A percentile compares a stretch with the other conserved stretches of the same genome.
Evolutionary conservation across 371 early-diverging fungal species (phyloP).

Genomic region (Parasitella parasitica): DNA sequence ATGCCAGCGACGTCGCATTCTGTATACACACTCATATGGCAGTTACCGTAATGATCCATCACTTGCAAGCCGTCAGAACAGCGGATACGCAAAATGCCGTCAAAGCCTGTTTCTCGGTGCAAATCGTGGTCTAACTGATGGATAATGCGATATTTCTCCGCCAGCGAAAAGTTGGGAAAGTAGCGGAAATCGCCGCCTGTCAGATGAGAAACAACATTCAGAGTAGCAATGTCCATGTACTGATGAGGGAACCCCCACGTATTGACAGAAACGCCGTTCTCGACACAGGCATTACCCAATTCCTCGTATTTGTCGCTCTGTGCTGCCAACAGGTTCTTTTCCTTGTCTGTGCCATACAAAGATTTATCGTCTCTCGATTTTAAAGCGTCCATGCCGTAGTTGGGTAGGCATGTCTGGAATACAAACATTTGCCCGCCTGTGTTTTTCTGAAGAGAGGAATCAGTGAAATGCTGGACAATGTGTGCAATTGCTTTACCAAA

Average conservation of each 20-base stretch:
- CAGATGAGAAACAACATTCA: conserved; percentile 70
- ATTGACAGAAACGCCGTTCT: conserved; percentile 84
- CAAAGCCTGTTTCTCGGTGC: conserved; percentile 81
- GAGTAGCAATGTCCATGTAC: conserved; percentile 87
- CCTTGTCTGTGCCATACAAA: conserved; percentile 90
- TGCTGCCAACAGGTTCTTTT: conserved; percentile 78
- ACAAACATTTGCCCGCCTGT: conserved; percentile 86
- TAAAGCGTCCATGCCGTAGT: conserved; percentile 83
- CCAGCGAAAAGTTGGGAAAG: conserved; percentile 76
- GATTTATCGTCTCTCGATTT: conserved; percentile 86
- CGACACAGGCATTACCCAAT: conserved; percentile 79
- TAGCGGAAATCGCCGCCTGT: conserved; percentile 87
- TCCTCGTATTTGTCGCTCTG: conserved; percentile 86
- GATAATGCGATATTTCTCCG: conserved; percentile 69
- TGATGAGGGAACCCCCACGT: conserved; percentile 85
- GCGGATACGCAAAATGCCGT: conserved; percentile 89
- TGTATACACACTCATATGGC: conserved; percentile 90
- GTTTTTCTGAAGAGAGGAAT: too few species aligned
- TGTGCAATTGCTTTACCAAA: conserved; percentile 49
- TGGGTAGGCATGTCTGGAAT: conserved; percentile 91
- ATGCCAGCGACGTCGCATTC: conserved; percentile 94
- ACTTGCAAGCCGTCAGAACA: conserved; percentile 88
- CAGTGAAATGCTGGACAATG: background rate
- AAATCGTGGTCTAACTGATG: conserved; percentile 77
- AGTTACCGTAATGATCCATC: conserved; percentile 92